Base-by-base conservation (phyloP, 257 asterid genomes). In the Gardenia jasminoides region DNA sequence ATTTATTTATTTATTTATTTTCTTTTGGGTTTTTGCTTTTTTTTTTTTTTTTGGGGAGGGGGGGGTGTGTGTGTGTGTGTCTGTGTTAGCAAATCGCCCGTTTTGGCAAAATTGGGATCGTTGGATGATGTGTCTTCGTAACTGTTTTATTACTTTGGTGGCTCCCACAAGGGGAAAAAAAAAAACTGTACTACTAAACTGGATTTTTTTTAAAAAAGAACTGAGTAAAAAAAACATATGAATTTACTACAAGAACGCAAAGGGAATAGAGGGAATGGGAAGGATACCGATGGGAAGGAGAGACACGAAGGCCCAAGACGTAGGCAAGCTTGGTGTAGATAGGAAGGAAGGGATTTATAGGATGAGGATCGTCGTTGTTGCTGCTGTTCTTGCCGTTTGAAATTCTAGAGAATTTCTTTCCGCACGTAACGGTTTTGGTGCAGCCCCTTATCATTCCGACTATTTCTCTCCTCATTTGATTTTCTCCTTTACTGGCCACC, bases 271-370 rank as follows among this genome's bases (percentile, higher is more conserved):
- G 46, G 28, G 33, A 26, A 11, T 59, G 75, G 71, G 39, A 11
- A 39, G 24, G 39, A 41, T 87, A 95, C 99, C 99, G 75, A 80
- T 91, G 96, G 76, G 94, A 81, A 64, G 99, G 90, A 48, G 97
- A 89, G n/a, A 96, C 97, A 3, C 99, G 97, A 10, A 96, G 97
- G 92, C 99, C 99, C 72, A 91, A 84, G 48, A 96, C 83, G 65
- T 96, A 96, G 67, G 98, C 97, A 22, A 91, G 84, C 83, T 92
- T 96, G 39, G 96, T 88, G 87, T 69, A 91, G 41, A 92, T 48
- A 13, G 96, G 99, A 31, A 86, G 80, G 41, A 36, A 36, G 1
- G 84, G 84, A 11, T 76, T 67, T 36, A 1, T 10, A 36, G 10
- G 43, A 15, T 19, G 19, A 5, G 33, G 28, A 73, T 73, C 70